Conservation (phyloP, 2,329 filamentous ascomycete species). For the Bipolaris zeicola region DNA sequence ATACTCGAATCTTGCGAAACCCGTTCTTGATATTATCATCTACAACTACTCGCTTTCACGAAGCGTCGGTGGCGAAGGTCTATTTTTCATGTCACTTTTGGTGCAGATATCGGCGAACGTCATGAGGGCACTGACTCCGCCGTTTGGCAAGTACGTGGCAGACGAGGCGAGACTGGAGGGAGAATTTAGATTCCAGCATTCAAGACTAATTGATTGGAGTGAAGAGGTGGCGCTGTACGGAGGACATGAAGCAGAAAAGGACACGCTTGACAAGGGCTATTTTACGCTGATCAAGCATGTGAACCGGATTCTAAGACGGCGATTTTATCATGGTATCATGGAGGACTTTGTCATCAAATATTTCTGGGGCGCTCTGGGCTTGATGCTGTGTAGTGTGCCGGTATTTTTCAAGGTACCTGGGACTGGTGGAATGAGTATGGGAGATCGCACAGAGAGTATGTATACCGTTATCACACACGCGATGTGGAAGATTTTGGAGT, state of each 20-base stretch:
- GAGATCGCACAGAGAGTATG: conserved; percentile 68
- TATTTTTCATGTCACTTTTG: conserved; percentile 92
- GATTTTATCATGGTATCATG: conserved; percentile 99
- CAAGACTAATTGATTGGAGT: conserved; percentile 90
- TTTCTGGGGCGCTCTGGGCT: conserved; percentile 93
- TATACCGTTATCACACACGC: neutral
- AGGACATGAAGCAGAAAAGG: conserved; percentile 92
- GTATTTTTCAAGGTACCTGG: conserved; percentile 94
- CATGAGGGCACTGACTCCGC: conserved; percentile 92
- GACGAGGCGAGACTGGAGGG: conserved; percentile 94
- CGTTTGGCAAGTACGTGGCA: conserved; percentile 96
- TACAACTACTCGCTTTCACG: conserved; percentile 94
- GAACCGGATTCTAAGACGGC: conserved; percentile 86
- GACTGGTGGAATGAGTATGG: conserved; percentile 61
- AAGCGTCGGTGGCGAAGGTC: conserved; percentile 92
- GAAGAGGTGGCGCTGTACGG: conserved; percentile 93
- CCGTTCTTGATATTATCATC: conserved; percentile 91
- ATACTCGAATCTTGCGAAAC: conserved; percentile 96
- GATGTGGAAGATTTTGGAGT: neutral
- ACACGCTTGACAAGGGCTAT: conserved; percentile 96
- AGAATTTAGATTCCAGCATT: conserved; percentile 95
- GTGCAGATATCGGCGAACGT: conserved; percentile 91
- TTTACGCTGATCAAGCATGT: conserved; percentile 99
- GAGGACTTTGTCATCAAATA: conserved; percentile 99
- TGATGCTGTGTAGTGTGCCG: conserved; percentile 90